Conservation (phyloP, 1,284 basidiomycete genomes). For the Ceratobasidium papillatum region DNA sequence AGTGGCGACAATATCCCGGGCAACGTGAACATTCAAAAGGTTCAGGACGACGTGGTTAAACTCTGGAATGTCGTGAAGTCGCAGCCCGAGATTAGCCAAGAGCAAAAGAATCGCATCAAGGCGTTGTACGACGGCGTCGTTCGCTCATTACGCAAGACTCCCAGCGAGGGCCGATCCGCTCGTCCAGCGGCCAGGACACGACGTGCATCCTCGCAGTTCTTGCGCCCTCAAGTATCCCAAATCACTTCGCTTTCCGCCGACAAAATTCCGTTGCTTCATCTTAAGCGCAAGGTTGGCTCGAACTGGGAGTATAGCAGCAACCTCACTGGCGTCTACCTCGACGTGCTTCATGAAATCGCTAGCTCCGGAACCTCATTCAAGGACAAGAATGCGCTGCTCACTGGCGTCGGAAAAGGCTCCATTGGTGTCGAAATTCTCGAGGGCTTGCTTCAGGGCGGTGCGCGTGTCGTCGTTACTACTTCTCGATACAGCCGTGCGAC, state of each 20-base stretch:
- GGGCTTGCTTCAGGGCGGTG: slow-evolving; percentile 94
- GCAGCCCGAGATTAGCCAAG: slow-evolving; percentile 94
- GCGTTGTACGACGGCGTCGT: slow-evolving; percentile 96
- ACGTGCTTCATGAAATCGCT: slow-evolving; percentile 96
- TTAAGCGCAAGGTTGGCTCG: slow-evolving; percentile 96
- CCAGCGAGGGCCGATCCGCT: slow-evolving; percentile 57
- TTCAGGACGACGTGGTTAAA: slow-evolving; percentile 94
- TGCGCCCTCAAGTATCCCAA: slow-evolving; percentile 80
- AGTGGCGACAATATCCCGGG: slow-evolving; percentile 87
- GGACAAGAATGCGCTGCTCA: slow-evolving; percentile 97
- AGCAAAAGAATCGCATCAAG: slow-evolving; percentile 98
- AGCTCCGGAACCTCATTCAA: slow-evolving; percentile 98
- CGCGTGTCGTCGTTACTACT: slow-evolving; percentile 96
- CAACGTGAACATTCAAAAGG: slow-evolving; percentile 92
- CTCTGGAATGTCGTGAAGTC: slow-evolving; percentile 98
- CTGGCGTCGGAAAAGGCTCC: slow-evolving; percentile 96
- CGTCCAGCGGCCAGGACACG: slow-evolving; percentile 72
- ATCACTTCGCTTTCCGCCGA: slow-evolving; percentile 82
- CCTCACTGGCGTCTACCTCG: slow-evolving; percentile 93
- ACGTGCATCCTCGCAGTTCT: slow-evolving; percentile 92
- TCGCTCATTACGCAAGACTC: slow-evolving; percentile 71
- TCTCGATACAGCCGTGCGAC: slow-evolving; percentile 93
- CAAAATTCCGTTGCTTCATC: slow-evolving; percentile 92
- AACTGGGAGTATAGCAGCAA: slow-evolving; percentile 98
- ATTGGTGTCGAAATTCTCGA: slow-evolving; percentile 98